Evolutionary conservation across 768 basidiomycete genomes (phyloP).

Genomic region (Suillus discolor): DNA sequence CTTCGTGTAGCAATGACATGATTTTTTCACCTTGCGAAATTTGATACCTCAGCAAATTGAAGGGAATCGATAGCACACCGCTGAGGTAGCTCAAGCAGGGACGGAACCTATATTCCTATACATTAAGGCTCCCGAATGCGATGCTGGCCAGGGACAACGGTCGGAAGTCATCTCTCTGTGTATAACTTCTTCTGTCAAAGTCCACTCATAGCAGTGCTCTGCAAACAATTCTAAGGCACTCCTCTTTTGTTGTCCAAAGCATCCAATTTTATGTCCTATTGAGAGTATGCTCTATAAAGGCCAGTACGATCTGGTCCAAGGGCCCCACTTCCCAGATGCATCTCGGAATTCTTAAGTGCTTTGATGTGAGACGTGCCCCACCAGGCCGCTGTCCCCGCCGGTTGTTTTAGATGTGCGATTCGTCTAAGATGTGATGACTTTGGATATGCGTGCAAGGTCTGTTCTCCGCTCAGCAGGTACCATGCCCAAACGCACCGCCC

Average conservation of each 20-base stretch:
- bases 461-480: neutral
- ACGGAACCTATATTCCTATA: neutral
- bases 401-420: no score
- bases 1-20: neutral
- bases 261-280: no score
- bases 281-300: no score
- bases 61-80: neutral
- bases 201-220: neutral
- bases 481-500: neutral
- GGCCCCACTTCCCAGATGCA: no score
- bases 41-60: neutral
- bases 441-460: no score
- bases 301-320: no score
- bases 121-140: neutral
- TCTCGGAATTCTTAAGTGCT: no score
- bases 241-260: no score
- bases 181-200: neutral
- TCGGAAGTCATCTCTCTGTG: neutral
- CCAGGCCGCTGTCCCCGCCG: no score
- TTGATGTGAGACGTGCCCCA: no score
- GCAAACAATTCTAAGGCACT: neutral
- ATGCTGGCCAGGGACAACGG: neutral
- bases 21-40: neutral
- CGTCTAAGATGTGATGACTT: no score
- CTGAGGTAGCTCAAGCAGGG: neutral